Evolutionary conservation across 1,284 basidiomycete species (phyloP), one percentile per base, ranked within the genome.

Genomic region (Athelia psychrophila): DNA sequence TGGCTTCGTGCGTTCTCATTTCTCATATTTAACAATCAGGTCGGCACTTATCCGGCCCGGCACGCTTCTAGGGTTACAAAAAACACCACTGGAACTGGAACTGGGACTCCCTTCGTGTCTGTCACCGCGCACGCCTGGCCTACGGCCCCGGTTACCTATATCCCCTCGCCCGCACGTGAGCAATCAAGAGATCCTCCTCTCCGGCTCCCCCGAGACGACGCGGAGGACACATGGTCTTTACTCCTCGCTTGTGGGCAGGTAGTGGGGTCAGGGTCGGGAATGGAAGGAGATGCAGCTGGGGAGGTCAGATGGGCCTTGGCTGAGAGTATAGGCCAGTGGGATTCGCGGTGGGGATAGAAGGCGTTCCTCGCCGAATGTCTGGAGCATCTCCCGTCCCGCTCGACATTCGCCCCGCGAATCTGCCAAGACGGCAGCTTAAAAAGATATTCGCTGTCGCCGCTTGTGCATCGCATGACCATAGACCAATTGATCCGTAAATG

Each of bases 161-260:
- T n/a, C n/a, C n/a, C n/a, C 56, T 64, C 83, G 8, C 69, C 79
- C 18, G 64, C 58, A 6, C 55, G 56, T 25, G 52, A 56, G 3
- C 48, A 49, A 15, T 30, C 54, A 19, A 58, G 53, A 58, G 24
- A 58, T 48, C 48, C 66, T 44, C 61, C 71, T 1, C 50, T 64
- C 9, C 71, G 76, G 35, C 58, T 77, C n/a, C 76, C 79, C 13
- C 67, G 70, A 27, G 56, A 48, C 22, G 73, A 78, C 49, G 76
- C 72, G 3, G 83, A 84, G 51, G 79, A 83, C 56, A 77, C 77
- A 1, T 72, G 73, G 64, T 75, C 70, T 57, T 47, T 84, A 20
- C 50, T 83, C 20, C 47, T 71, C 38, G 44, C 24, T 46, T 27
- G 10, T 8, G 44, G 55, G 69, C 16, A 62, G 64, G 10, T 33